These are phyloP conservation scores for Mycena metata DNA, from an alignment of 768 basidiomycete genomes.

Conservation along the genomic window DNA sequence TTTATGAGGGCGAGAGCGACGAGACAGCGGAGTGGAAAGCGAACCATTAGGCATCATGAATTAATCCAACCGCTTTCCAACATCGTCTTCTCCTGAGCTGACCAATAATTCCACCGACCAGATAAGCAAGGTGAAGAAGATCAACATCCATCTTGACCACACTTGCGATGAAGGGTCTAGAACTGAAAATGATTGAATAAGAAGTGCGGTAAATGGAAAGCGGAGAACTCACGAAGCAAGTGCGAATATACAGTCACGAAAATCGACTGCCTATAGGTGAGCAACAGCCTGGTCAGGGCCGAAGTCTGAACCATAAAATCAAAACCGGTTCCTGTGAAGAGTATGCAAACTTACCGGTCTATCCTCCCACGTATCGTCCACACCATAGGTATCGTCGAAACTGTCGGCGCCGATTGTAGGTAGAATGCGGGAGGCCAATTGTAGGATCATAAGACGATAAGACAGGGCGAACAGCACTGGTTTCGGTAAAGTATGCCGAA, in stretches of 20 bases:
- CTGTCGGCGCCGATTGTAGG: conserved; percentile 87
- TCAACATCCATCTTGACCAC: conserved; percentile 95
- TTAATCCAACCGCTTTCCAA: conserved; percentile 82
- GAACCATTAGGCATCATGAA: conserved; percentile 56
- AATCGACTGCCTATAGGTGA: conserved; percentile 88
- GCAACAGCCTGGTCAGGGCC: conserved; percentile 75
- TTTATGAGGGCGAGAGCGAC: conserved; percentile 78
- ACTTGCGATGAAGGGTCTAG: conserved; percentile 91
- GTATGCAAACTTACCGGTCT: conserved; percentile 69
- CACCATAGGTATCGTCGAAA: conserved; percentile 78
- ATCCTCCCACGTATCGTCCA: conserved; percentile 76
- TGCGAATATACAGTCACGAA: conserved; percentile 92
- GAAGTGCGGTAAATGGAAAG: conserved; percentile 4
- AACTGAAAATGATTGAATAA: conserved; percentile 58
- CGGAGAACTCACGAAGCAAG: conserved; percentile 70
- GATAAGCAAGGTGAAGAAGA: conserved; percentile 86
- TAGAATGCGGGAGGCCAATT: conserved; percentile 84
- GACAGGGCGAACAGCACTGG: conserved; percentile 84
- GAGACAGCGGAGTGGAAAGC: conserved; percentile 79
- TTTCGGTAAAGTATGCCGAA: conserved; percentile 88
- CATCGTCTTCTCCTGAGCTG: conserved; percentile 78
- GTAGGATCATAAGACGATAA: conserved; percentile 85
- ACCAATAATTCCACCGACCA: conserved; percentile 89
- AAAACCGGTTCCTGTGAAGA: not conserved
- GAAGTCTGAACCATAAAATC: conserved; percentile 68